Percentiles rank a stretch among this genome's conserved stretches.
These are phyloP conservation scores for Fusarium marasasianum DNA, from an alignment of 2,329 filamentous ascomycete species.

Conservation along the genomic window DNA sequence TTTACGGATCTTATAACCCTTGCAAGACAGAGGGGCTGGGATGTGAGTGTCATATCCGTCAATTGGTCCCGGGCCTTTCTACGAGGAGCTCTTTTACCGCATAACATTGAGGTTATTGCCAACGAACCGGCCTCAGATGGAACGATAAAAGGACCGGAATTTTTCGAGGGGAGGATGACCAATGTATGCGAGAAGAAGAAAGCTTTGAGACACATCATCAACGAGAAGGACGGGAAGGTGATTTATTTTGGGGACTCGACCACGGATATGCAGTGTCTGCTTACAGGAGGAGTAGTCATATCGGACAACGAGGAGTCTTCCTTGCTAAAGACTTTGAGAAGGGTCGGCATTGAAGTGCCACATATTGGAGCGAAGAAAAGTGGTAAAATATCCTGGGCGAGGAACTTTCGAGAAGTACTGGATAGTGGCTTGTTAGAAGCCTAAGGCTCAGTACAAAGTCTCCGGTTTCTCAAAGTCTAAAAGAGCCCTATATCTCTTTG, in stretches of 20 bases:
- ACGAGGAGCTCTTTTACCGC: constrained; percentile 52
- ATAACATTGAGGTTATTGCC: constrained; percentile 51
- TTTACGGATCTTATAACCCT: constrained; percentile 48
- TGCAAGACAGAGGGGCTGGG: constrained; percentile 47
- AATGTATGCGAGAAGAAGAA: constrained; percentile 59
- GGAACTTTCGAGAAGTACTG: constrained; percentile 55
- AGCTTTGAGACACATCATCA: constrained; percentile 48
- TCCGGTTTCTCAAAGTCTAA: not conserved
- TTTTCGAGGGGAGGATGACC: constrained; percentile 40
- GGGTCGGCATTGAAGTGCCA: constrained; percentile 51
- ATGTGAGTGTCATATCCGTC: constrained; percentile 58
- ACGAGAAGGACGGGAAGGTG: constrained; percentile 35
- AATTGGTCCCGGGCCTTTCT: constrained; percentile 63
- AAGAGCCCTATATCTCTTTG: not conserved
- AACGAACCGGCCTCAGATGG: constrained; percentile 55
- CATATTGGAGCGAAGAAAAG: constrained; percentile 45
- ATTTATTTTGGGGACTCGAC: constrained; percentile 68
- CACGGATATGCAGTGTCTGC: constrained; percentile 65
- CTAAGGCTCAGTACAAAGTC: not conserved
- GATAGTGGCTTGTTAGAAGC: constrained; percentile 41
- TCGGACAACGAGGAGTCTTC: constrained; percentile 48
- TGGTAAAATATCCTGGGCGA: constrained; percentile 52
- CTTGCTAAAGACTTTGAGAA: constrained; percentile 50
- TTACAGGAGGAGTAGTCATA: constrained; percentile 59
- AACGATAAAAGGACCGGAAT: constrained; percentile 52